phyloP scores from a whole-genome alignment of 2,329 filamentous ascomycete genomes.

The Xylaria digitata region DNA sequence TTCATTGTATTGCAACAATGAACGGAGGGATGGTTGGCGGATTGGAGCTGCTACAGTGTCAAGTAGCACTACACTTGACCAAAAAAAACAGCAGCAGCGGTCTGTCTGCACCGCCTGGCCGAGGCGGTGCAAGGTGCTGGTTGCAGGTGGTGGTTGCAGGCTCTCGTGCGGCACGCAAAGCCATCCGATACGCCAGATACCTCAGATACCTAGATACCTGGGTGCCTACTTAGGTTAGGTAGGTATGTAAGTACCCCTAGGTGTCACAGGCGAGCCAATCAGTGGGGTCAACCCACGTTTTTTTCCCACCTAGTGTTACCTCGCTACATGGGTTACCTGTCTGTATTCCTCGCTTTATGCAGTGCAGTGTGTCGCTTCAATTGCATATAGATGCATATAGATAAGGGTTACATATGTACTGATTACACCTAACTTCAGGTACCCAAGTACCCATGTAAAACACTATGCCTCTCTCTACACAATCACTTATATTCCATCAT shows the following conservation, averaged over 20 bases:
- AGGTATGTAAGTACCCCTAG: not conserved
- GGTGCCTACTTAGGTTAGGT: not conserved
- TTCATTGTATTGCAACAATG: conserved; percentile 15
- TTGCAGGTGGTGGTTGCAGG: not conserved
- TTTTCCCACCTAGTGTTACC: not conserved
- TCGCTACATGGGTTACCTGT: too few species aligned
- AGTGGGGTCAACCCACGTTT: not conserved
- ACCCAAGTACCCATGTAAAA: too few species aligned
- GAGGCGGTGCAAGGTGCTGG: not conserved
- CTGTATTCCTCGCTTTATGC: too few species aligned
- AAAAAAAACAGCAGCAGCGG: conserved; percentile 5
- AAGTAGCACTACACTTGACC: not conserved
- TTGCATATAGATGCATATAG: too few species aligned
- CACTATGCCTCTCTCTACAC: too few species aligned
- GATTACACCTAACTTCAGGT: too few species aligned
- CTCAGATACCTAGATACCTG: not conserved
- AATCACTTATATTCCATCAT: too few species aligned
- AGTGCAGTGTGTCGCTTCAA: too few species aligned
- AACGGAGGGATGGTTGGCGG: not conserved
- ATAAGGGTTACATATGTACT: too few species aligned
- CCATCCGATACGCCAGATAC: conserved; percentile 6
- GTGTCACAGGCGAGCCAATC: conserved; percentile 3
- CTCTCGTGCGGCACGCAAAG: conserved; percentile 14
- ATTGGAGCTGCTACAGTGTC: too few species aligned
- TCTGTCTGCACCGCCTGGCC: not conserved